These are phyloP conservation scores for Rhizopogon vulgaris DNA, from an alignment of 768 basidiomycete species.

Conservation along the genomic window DNA sequence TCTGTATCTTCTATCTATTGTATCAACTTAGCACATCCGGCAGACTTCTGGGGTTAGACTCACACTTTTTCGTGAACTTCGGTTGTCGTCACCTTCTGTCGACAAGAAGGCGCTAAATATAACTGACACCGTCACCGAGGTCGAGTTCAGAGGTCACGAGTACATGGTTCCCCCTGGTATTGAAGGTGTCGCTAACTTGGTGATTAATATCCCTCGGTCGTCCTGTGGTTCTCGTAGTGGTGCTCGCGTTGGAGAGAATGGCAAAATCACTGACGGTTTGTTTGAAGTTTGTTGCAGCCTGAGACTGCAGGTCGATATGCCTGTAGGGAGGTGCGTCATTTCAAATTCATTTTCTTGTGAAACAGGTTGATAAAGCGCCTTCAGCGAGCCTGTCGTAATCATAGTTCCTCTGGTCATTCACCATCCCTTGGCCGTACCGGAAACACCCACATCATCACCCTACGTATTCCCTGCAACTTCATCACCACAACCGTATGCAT, in stretches of 20 bases:
- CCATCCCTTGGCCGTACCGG: slow-evolving; percentile 56
- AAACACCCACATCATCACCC: slow-evolving; percentile 25
- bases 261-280: slow-evolving; percentile 39
- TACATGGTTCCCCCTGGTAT: slow-evolving; percentile 68
- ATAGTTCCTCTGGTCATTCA: slow-evolving; percentile 59
- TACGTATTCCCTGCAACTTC: slow-evolving; percentile 3
- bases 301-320: slow-evolving; percentile 61
- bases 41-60: slow-evolving; percentile 68
- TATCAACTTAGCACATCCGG: neutral
- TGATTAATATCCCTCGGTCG: slow-evolving; percentile 69
- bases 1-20: neutral
- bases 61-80: slow-evolving; percentile 53
- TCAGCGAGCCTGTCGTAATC: slow-evolving; percentile 66
- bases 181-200: slow-evolving; percentile 74
- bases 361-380: slow-evolving; percentile 6
- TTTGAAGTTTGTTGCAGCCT: slow-evolving; percentile 67
- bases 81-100: slow-evolving; percentile 39
- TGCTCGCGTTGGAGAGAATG: slow-evolving; percentile 46
- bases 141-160: slow-evolving; percentile 69
- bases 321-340: slow-evolving; percentile 51
- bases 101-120: slow-evolving; percentile 50
- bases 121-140: slow-evolving; percentile 61
- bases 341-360: slow-evolving; percentile 2
- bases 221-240: slow-evolving; percentile 65
- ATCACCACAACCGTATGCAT: slow-evolving; percentile 14